Evolutionary conservation across 2,329 filamentous ascomycete species (phyloP), one percentile per base, ranked within the genome.

Genomic region (Sarocladiaceae sp.): DNA sequence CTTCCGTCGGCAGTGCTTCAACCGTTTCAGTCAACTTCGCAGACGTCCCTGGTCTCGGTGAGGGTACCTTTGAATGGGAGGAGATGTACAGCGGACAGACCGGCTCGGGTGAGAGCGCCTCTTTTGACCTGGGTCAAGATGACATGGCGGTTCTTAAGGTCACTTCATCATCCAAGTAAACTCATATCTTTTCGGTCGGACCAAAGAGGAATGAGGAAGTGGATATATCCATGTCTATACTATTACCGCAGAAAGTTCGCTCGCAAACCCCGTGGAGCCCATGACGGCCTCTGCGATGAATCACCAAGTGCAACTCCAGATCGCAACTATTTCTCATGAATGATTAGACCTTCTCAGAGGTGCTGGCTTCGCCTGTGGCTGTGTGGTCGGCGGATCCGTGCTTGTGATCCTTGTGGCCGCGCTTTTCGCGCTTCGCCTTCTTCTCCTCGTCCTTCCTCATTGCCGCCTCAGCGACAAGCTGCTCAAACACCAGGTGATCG

Each of bases 401-500:
- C 36, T 59, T 58, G 52, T 64, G 61, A 47, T 64, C 64, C 60
- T 71, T 73, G 31, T 68, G 61, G 55, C 75, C 65, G 37, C 72
- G 66, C 57, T 76, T 73, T 60, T 77, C 72, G 56, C 82, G 76
- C 73, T 84, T 79, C 60, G 72, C 73, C 69, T 83, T 83, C 66
- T 77, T 76, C 66, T 90, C 87, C 53, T 88, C 83, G 64, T 94
- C 90, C 72, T 97, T 96, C 80, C 97, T 97, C 51, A 91, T 87
- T 53, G 92, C 91, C 4, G 93, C 93, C 67, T 99, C 94, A 49
- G 94, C 92, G 70, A 99, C 96, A 52, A 99, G 84, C 71, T 97
- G 91, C 69, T 99, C 94, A 61, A 99, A 99, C 15, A 93, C 92
- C 83, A 99, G 95, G 72, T 96, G 97, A 64, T 97, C 94, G 58